These are phyloP conservation scores for Groenewaldozyma sp. DNA, from an alignment of 1,139 yeast species.

Conservation along the genomic window DNA sequence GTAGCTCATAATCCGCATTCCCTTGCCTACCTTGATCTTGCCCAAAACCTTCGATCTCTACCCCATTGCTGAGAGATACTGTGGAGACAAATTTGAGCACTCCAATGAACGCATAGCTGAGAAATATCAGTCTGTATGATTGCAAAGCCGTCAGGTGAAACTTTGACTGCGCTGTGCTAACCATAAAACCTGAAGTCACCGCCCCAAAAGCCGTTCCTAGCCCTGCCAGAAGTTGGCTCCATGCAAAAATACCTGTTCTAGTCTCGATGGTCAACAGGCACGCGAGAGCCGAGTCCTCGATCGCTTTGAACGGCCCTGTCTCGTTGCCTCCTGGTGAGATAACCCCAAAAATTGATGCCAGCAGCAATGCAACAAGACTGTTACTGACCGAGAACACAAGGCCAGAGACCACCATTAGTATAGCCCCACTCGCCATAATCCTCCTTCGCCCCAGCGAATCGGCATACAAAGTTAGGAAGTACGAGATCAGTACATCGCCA, in stretches of 20 bases:
- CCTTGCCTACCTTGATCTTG: constrained; percentile 6
- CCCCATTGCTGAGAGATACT: constrained; percentile 43
- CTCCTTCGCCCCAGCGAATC: constrained; percentile 55
- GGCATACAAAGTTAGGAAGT: constrained; percentile 63
- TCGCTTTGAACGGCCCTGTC: constrained; percentile 77
- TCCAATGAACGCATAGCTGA: constrained; percentile 47
- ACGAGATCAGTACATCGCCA: constrained; percentile 66
- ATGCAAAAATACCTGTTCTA: constrained; percentile 62
- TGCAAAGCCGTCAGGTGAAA: constrained; percentile 29
- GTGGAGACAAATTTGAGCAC: constrained; percentile 45
- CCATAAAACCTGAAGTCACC: constrained; percentile 46
- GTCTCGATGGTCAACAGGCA: constrained; percentile 56
- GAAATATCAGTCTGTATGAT: constrained; percentile 50
- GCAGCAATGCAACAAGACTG: constrained; percentile 41
- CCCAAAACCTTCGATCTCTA: constrained; percentile 36
- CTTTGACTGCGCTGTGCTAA: constrained; percentile 35
- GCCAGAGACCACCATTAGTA: constrained; percentile 61
- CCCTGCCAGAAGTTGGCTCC: constrained; percentile 52
- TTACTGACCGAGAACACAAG: constrained; percentile 43
- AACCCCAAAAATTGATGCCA: constrained; percentile 52
- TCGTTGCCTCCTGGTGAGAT: constrained; percentile 81
- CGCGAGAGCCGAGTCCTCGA: constrained; percentile 72
- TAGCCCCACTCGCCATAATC: constrained; percentile 52
- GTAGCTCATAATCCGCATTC: constrained; percentile 11
- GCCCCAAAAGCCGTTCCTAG: constrained; percentile 67